phyloP scores from a whole-genome alignment of 805 yeast species.

The Kazachstania psychrophila region DNA sequence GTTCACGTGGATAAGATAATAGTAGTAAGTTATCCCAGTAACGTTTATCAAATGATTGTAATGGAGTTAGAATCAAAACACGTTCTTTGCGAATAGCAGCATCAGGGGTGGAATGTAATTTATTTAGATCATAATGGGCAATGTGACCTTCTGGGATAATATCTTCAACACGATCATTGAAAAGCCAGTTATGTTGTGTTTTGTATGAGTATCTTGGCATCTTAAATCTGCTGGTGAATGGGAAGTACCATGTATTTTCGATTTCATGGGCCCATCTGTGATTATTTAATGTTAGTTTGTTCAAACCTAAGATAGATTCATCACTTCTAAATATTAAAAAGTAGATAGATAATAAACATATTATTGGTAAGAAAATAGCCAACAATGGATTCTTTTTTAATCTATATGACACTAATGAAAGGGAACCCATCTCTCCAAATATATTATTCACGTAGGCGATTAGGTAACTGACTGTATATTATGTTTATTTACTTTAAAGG shows the following conservation, averaged over 20 bases:
- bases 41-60: constrained; percentile 73
- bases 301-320: constrained; percentile 19
- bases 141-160: constrained; percentile 63
- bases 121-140: constrained; percentile 77
- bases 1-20: constrained; percentile 73
- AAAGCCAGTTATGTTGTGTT: constrained; percentile 31
- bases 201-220: constrained; percentile 42
- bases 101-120: constrained; percentile 58
- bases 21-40: constrained; percentile 81
- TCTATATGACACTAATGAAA: constrained; percentile 18
- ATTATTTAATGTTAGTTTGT: constrained; percentile 16
- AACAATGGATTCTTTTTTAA: constrained; percentile 23
- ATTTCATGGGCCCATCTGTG: constrained; percentile 32
- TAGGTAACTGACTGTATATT: too few species aligned
- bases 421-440: too few species aligned
- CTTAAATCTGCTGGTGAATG: constrained; percentile 26
- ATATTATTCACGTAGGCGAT: too few species aligned
- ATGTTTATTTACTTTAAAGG: too few species aligned
- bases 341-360: constrained; percentile 15
- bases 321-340: constrained; percentile 17
- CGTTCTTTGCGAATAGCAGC: constrained; percentile 72
- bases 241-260: constrained; percentile 30
- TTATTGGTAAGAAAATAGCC: constrained; percentile 18
- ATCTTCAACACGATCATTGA: constrained; percentile 45
- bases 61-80: constrained; percentile 80